Evolutionary conservation across 768 basidiomycete species (phyloP).

Genomic region (Thelephora ganbajun): DNA sequence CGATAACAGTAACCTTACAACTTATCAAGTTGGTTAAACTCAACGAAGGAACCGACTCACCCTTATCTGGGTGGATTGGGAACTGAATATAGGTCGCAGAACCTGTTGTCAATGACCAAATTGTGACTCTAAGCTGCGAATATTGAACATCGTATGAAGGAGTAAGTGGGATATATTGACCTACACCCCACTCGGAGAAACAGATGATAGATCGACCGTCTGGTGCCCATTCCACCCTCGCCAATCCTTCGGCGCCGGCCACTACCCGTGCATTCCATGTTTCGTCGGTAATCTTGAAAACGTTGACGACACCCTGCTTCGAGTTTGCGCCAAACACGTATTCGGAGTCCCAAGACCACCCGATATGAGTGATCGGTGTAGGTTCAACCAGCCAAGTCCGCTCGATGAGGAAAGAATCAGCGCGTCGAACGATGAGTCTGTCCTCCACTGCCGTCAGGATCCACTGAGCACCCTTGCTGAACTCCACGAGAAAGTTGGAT

Average conservation of each 20-base stretch:
- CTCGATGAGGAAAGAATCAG: conserved; percentile 73
- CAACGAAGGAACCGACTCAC: conserved; percentile 21
- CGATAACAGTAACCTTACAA: conserved; percentile 61
- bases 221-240: conserved; percentile 83
- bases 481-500: conserved; percentile 48
- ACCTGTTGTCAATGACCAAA: conserved; percentile 74
- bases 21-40: conserved; percentile 1
- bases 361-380: conserved; percentile 55
- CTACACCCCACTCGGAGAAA: conserved; percentile 89
- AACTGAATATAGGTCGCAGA: conserved; percentile 75
- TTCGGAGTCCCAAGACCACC: conserved; percentile 84
- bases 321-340: conserved; percentile 72
- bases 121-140: conserved; percentile 63
- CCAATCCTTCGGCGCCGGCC: conserved; percentile 71
- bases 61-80: conserved; percentile 70
- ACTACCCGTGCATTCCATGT: conserved; percentile 68
- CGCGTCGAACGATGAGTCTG: conserved; percentile 68
- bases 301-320: conserved; percentile 55
- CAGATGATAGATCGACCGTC: conserved; percentile 74
- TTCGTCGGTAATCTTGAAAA: conserved; percentile 72
- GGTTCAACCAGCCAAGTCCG: conserved; percentile 63
- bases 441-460: conserved; percentile 70
- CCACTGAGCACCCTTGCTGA: conserved; percentile 82
- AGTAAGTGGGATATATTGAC: conserved; percentile 18
- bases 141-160: not conserved